Percentiles rank a stretch among this genome's conserved stretches.
phyloP scores from a whole-genome alignment of 805 yeast species.

The Brettanomyces naardenensis region DNA sequence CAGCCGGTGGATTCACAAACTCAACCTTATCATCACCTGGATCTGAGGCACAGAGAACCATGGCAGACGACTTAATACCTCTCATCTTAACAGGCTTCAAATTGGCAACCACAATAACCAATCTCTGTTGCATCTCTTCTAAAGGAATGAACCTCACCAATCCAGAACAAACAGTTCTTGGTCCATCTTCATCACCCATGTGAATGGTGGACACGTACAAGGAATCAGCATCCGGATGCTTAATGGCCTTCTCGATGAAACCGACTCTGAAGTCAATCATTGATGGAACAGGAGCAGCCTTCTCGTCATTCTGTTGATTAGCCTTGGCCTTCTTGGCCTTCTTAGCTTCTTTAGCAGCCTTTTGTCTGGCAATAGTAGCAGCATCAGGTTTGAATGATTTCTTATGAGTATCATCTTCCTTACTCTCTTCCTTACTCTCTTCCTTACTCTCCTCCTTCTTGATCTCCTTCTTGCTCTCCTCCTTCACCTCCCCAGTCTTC shows the following conservation, averaged over 20 bases:
- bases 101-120: conserved; percentile 87
- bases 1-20: conserved; percentile 91
- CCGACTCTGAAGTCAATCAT: conserved; percentile 93
- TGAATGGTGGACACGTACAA: conserved; percentile 94
- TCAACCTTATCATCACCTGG: conserved; percentile 62
- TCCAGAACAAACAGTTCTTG: conserved; percentile 98
- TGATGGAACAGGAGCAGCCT: conserved; percentile 59
- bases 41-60: conserved; percentile 90
- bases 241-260: conserved; percentile 89
- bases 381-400: conserved; percentile 10
- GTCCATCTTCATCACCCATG: conserved; percentile 93
- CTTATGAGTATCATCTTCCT: conserved; percentile 10
- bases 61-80: conserved; percentile 90
- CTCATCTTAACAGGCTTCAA: conserved; percentile 98
- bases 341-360: conserved; percentile 31
- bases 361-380: conserved; percentile 24
- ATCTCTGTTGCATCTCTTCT: conserved; percentile 93
- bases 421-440: conserved; percentile 5
- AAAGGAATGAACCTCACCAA: conserved; percentile 81
- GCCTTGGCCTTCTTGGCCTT: conserved; percentile 46
- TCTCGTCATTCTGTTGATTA: conserved; percentile 44
- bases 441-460: conserved; percentile 7
- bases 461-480: conserved; percentile 7
- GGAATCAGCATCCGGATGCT: conserved; percentile 97
- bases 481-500: conserved; percentile 17